phyloP scores from a whole-genome alignment of 2,329 filamentous ascomycete genomes.

The Apiospora koreana region DNA sequence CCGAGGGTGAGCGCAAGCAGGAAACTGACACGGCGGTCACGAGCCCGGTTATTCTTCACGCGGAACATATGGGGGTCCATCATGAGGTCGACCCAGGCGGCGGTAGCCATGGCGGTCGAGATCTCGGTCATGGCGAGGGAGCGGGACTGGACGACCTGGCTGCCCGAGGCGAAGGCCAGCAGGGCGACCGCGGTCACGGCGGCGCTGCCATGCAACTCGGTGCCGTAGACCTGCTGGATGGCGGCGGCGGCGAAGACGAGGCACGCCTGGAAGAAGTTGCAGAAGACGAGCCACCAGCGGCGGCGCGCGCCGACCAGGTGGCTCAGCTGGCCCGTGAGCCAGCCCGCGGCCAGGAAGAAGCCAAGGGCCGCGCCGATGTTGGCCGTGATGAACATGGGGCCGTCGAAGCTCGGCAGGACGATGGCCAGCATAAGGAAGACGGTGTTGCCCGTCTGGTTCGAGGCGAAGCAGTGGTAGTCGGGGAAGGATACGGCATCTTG shows the following conservation, averaged over 20 bases:
- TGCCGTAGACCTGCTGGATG: conserved; percentile 46
- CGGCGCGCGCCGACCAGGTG: conserved; percentile 51
- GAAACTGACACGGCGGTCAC: conserved; percentile 53
- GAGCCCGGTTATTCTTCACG: conserved; percentile 43
- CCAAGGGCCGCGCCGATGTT: conserved; percentile 58
- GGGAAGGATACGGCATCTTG: conserved; percentile 62
- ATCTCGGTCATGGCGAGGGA: conserved; percentile 60
- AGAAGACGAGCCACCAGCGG: conserved; percentile 54
- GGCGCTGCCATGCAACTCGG: conserved; percentile 33
- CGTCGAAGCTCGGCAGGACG: conserved; percentile 47
- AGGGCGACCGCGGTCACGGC: conserved; percentile 50
- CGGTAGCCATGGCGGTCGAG: conserved; percentile 65
- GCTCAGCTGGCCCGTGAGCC: conserved; percentile 57
- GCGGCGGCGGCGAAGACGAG: conserved; percentile 55
- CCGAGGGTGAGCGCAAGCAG: conserved; percentile 48
- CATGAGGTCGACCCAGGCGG: conserved; percentile 61
- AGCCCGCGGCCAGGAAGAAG: conserved; percentile 56
- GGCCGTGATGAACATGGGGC: conserved; percentile 49
- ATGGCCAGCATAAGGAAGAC: conserved; percentile 58
- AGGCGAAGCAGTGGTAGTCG: conserved; percentile 63
- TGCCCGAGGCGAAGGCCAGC: conserved; percentile 57
- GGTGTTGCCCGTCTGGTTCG: conserved; percentile 67
- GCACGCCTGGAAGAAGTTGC: conserved; percentile 54
- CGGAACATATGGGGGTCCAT: conserved; percentile 54
- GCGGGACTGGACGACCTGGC: conserved; percentile 59